Conservation (phyloP, 1,139 yeast genomes). For the Taiozyma sp. region DNA sequence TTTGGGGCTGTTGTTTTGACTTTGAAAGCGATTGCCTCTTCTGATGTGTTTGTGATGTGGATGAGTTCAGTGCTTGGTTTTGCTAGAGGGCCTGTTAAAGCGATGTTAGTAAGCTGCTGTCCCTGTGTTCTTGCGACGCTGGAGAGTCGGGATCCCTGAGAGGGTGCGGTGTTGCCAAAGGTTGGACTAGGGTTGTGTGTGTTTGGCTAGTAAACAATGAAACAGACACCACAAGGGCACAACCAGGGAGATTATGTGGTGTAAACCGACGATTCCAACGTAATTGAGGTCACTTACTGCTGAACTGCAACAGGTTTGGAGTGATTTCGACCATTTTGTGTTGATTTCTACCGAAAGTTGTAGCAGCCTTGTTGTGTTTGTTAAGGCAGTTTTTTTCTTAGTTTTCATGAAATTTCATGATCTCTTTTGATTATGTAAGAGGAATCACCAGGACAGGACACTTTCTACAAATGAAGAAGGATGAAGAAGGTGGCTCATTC, state of each 20-base stretch:
- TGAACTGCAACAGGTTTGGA: neutral
- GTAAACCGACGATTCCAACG: neutral
- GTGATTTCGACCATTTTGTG: neutral
- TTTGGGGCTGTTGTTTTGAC: constrained; percentile 99
- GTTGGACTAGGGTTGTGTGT: neutral
- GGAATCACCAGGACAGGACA: too few relatives aligned
- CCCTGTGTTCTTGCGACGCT: neutral
- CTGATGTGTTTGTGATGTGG: constrained; percentile 61
- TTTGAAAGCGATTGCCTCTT: constrained; percentile 73
- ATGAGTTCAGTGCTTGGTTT: constrained; percentile 68
- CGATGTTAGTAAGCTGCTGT: constrained; percentile 8
- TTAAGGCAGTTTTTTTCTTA: neutral
- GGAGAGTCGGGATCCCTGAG: neutral
- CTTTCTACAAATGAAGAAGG: too few relatives aligned
- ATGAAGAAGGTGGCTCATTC: too few relatives aligned
- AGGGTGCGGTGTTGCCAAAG: neutral
- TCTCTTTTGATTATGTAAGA: neutral
- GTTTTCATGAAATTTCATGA: neutral
- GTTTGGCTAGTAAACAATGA: neutral
- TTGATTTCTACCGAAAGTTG: neutral
- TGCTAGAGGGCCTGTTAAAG: constrained; percentile 51
- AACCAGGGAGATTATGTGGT: neutral
- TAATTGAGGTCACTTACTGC: neutral
- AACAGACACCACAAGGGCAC: neutral
- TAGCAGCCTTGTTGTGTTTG: neutral